These are phyloP conservation scores for Paecilomyces fulvus DNA, from an alignment of 2,329 filamentous ascomycete genomes.

Conservation along the genomic window DNA sequence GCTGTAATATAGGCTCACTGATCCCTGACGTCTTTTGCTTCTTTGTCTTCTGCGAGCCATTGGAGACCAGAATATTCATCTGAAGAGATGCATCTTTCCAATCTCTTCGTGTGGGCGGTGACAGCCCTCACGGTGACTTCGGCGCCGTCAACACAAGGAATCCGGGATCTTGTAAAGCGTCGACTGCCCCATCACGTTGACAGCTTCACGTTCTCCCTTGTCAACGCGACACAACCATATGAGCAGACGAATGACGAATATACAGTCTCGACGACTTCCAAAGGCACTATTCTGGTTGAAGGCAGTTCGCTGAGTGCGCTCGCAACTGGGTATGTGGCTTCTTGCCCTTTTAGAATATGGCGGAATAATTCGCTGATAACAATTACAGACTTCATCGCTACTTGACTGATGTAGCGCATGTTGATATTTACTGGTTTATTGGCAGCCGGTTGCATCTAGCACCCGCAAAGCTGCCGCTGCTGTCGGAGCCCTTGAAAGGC, in stretches of 20 bases:
- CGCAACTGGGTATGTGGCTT: constrained; percentile 20
- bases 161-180: constrained; percentile 16
- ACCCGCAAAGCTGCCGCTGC: constrained; percentile 18
- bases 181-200: constrained; percentile 15
- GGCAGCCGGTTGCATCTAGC: constrained; percentile 33
- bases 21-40: background rate
- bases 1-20: background rate
- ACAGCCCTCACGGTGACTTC: background rate
- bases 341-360: background rate
- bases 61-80: background rate
- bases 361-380: background rate
- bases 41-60: background rate
- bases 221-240: constrained; percentile 3
- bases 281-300: constrained; percentile 23
- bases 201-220: constrained; percentile 13
- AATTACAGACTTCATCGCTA: constrained; percentile 31
- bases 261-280: constrained; percentile 8
- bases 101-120: background rate
- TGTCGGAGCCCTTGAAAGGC: constrained; percentile 28
- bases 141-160: constrained; percentile 12
- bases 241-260: constrained; percentile 12
- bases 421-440: constrained; percentile 42
- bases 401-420: constrained; percentile 32
- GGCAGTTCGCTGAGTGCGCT: constrained; percentile 28
- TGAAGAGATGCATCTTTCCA: background rate